Conservation (phyloP, 768 basidiomycete species). For the Macrolepiota albuminosa region DNA sequence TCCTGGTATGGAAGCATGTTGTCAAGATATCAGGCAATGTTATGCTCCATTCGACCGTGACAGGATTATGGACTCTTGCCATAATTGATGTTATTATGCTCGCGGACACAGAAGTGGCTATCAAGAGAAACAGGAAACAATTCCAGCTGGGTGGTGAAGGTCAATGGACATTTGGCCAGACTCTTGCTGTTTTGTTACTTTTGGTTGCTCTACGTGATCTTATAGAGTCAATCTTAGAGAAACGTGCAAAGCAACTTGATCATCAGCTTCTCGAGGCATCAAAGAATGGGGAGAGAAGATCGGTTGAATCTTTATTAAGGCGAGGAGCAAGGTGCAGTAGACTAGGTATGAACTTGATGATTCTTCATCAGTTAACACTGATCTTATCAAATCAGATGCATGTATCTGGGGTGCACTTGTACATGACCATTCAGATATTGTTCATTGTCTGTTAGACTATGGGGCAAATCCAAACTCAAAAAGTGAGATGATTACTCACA, state of each 20-base stretch:
- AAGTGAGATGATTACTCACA: neutral
- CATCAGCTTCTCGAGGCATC: neutral
- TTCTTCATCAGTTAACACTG: neutral
- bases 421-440: neutral
- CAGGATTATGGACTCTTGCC: neutral
- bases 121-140: neutral
- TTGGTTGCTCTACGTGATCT: too few relatives aligned
- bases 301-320: neutral
- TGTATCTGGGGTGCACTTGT: neutral
- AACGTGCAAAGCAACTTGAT: neutral
- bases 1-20: neutral
- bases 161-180: conserved; percentile 9
- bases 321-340: neutral
- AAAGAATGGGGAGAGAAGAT: neutral
- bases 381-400: neutral
- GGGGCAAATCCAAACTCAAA: neutral
- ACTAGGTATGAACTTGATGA: neutral
- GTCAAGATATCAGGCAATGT: neutral
- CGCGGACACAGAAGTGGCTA: neutral
- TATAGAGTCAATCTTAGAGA: neutral
- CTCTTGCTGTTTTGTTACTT: neutral
- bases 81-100: neutral
- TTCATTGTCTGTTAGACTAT: neutral
- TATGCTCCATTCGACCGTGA: neutral
- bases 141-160: neutral